A percentile compares a stretch with the other conserved stretches of the same genome.
These are phyloP conservation scores for Lithospermum erythrorhizon DNA, from an alignment of 257 asterid species.

Conservation along the genomic window DNA sequence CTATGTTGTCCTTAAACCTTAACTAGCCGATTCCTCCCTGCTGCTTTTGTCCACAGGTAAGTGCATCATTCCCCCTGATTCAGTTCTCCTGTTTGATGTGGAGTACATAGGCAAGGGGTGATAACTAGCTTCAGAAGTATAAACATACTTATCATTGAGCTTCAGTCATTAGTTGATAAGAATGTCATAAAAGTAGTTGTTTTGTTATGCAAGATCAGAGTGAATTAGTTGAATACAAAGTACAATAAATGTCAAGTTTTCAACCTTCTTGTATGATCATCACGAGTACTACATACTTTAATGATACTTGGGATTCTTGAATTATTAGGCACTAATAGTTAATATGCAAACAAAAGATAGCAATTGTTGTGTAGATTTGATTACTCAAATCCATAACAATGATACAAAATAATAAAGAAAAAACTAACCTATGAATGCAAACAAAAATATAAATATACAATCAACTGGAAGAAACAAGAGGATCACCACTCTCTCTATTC, in stretches of 20 bases:
- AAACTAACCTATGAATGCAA: constrained; percentile 4
- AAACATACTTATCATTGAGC: neutral
- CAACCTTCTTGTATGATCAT: too few relatives aligned
- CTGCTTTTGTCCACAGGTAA: constrained; percentile 33
- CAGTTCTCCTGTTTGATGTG: constrained; percentile 75
- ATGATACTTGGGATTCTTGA: too few relatives aligned
- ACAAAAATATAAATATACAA: neutral
- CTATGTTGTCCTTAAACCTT: neutral
- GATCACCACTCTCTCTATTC: constrained; percentile 8
- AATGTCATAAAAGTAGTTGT: too few relatives aligned
- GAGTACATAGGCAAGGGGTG: constrained; percentile 76
- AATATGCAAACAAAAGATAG: too few relatives aligned
- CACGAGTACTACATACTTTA: too few relatives aligned
- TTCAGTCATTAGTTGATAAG: too few relatives aligned
- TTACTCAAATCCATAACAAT: too few relatives aligned
- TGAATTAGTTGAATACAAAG: too few relatives aligned
- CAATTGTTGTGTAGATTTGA: too few relatives aligned
- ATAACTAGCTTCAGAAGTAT: neutral
- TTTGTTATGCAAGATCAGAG: too few relatives aligned
- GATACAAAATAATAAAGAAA: constrained; percentile 1
- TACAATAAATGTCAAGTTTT: too few relatives aligned
- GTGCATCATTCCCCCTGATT: constrained; percentile 79
- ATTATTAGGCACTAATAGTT: too few relatives aligned
- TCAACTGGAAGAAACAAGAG: constrained; percentile 24
- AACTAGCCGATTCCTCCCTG: neutral